Base-by-base conservation (phyloP, 2,329 filamentous ascomycete species). In the Diaporthe longicolla region DNA sequence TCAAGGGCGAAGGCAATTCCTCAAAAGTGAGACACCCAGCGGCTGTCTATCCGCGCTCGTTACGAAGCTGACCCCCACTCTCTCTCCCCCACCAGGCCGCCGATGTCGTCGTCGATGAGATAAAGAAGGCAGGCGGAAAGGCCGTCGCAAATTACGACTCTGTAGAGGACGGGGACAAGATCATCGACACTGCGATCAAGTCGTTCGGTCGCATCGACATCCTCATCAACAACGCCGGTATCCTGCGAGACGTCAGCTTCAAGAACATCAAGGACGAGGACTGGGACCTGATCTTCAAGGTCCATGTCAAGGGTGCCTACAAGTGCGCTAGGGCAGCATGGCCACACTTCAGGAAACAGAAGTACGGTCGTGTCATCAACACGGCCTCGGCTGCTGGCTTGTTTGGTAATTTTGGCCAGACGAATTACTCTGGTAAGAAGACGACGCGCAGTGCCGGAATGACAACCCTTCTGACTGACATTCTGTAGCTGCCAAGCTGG, bases 221-320 rank as follows among this genome's bases (percentile, higher is more conserved):
- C 77, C 92, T 99, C 80, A 93, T 99, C 86, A 99, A 99, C 90
- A 99, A 98, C 82, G 97, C 97, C 76, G 96, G 97, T 81, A 98
- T 98, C 82, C 89, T 98, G 75, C 93, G 96, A 76, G 95, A 98
- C 86, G 84, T 98, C 82, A 96, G 94, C 89, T 98, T 99, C 88
- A 98, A 98, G 90, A 98, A 98, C 87, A 97, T 98, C 91, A 97
- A 93, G 84, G 97, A 99, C 83, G 86, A 93, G 82, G 97, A 99
- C 84, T 99, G 97, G 97, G 96, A 99, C 82, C 87, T 98, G 78
- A 94, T 98, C 82, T 94, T 96, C 85, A 93, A 92, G 83, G 96
- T 98, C 73, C 96, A 99, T 85, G 92, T 98, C 80, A 93, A 92
- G 82, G 97, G 97, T 79, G 93, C 95, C 81, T 99, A 97, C 90